A percentile compares a stretch with the other conserved stretches of the same genome.
These are phyloP conservation scores for Coemansia sp. DNA, from an alignment of 192 early-diverging fungal genomes.

Conservation along the genomic window DNA sequence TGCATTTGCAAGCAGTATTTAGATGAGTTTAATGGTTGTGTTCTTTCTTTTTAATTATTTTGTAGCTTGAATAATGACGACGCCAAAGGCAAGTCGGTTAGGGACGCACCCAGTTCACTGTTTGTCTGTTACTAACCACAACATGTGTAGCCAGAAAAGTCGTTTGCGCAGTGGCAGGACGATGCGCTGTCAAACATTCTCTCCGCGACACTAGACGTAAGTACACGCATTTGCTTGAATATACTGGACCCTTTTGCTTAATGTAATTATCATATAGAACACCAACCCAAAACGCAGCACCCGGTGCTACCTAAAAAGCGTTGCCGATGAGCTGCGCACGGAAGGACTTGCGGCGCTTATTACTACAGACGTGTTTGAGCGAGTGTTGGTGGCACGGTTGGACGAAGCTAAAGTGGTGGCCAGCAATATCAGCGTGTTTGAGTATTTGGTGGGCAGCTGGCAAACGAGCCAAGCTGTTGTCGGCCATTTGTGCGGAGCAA, in stretches of 20 bases:
- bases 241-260: too few relatives aligned
- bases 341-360: constrained; percentile 38
- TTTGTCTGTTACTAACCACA: neutral
- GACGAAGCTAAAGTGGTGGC: constrained; percentile 54
- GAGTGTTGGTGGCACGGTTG: constrained; percentile 69
- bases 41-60: constrained; percentile 3
- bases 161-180: constrained; percentile 73
- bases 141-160: constrained; percentile 38
- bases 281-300: constrained; percentile 31
- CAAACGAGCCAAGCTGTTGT: constrained; percentile 53
- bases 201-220: constrained; percentile 72
- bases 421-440: constrained; percentile 53
- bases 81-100: constrained; percentile 15
- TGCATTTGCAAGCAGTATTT: too few relatives aligned
- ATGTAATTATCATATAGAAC: neutral
- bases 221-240: neutral
- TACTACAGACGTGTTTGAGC: constrained; percentile 59
- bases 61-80: constrained; percentile 10
- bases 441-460: constrained; percentile 71
- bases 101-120: neutral
- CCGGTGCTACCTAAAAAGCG: constrained; percentile 18
- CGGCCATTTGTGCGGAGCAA: constrained; percentile 50
- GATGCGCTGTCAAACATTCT: constrained; percentile 76
- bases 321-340: constrained; percentile 41
- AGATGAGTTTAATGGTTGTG: too few relatives aligned